Percentiles rank a stretch among this genome's conserved stretches.
These are phyloP conservation scores for Penicillium sp. DNA, from an alignment of 2,329 filamentous ascomycete species.

Conservation along the genomic window DNA sequence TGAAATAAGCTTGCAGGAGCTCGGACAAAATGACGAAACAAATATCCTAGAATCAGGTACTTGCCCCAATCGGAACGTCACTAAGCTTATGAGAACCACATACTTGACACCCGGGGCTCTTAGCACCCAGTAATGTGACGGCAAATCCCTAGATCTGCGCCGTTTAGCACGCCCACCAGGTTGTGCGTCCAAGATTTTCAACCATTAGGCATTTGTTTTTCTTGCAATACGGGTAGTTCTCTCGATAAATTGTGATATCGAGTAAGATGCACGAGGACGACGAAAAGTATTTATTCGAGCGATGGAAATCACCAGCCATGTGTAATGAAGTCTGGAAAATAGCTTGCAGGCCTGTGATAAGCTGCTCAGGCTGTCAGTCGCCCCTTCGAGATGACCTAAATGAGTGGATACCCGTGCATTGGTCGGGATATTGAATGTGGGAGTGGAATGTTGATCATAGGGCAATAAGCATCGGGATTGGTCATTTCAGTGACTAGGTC, in stretches of 20 bases:
- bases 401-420: background rate
- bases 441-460: constrained; percentile 18
- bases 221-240: background rate
- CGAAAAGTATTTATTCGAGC: background rate
- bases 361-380: background rate
- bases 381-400: background rate
- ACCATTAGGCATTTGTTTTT: background rate
- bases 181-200: background rate
- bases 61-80: background rate
- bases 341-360: background rate
- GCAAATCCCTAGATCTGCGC: constrained; percentile 11
- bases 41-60: background rate
- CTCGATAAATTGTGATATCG: background rate
- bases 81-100: constrained; percentile 3
- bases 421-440: background rate
- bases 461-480: constrained; percentile 1
- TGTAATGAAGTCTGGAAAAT: background rate
- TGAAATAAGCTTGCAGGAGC: constrained; percentile 5
- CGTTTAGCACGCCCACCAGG: background rate
- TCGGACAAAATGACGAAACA: constrained; percentile 13
- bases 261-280: background rate
- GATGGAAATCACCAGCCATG: no score
- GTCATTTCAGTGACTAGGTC: background rate
- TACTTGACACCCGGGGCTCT: constrained; percentile 10
- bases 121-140: constrained; percentile 12